Evolutionary conservation across 2,329 filamentous ascomycete genomes (phyloP).

Genomic region (Aspergillus sp.): DNA sequence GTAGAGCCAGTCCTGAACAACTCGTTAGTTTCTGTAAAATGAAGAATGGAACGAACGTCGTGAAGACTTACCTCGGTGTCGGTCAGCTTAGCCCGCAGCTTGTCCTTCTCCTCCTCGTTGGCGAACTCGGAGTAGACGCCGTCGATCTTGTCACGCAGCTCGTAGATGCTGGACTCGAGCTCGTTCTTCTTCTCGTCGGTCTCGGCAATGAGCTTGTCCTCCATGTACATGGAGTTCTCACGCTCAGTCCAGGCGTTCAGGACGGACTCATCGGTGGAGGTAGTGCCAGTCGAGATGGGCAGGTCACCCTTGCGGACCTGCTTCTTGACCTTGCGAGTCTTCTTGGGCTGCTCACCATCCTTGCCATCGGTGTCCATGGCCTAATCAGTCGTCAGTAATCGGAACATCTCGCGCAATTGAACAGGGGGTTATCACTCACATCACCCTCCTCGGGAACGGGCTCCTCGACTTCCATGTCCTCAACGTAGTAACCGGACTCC

Average conservation of each 20-base stretch:
- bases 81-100: constrained; percentile 80
- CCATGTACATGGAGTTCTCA: constrained; percentile 90
- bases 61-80: constrained; percentile 72
- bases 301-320: constrained; percentile 97
- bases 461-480: constrained; percentile 96
- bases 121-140: constrained; percentile 87
- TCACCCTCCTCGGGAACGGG: constrained; percentile 74
- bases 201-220: constrained; percentile 97
- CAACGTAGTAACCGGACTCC: constrained; percentile 95
- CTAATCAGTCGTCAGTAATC: constrained; percentile 47
- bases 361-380: constrained; percentile 80
- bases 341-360: constrained; percentile 68
- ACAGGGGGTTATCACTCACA: constrained; percentile 35
- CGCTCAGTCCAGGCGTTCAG: constrained; percentile 74
- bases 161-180: constrained; percentile 96
- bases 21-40: constrained; percentile 14
- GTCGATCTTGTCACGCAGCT: constrained; percentile 91
- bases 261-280: constrained; percentile 69
- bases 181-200: constrained; percentile 99
- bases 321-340: constrained; percentile 98
- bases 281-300: constrained; percentile 79
- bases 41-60: neutral
- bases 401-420: neutral
- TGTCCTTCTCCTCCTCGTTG: constrained; percentile 88
- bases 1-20: constrained; percentile 89